Evolutionary conservation across 108 stramenopile genomes (phyloP).

Genomic region (Stephanodiscus minutulus): DNA sequence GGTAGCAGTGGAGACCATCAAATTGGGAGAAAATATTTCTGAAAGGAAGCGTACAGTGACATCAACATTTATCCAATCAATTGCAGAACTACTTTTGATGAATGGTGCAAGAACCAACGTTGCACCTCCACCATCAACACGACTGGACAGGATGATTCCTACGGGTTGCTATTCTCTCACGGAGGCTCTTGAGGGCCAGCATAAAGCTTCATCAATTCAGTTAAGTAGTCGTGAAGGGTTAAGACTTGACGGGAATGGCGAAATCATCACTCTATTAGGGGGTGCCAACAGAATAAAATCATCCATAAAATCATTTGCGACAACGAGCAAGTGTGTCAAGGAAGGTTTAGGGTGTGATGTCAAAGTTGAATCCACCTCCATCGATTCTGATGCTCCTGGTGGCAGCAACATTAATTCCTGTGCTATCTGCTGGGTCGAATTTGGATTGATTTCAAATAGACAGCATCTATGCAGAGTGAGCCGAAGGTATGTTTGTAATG

Average conservation of each 20-base stretch:
- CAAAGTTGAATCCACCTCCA: slow-evolving; percentile 35
- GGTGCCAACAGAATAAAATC: slow-evolving; percentile 41
- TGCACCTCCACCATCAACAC: slow-evolving; percentile 55
- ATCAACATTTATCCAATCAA: slow-evolving; percentile 44
- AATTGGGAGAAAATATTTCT: slow-evolving; percentile 19
- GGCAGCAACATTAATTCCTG: slow-evolving; percentile 75
- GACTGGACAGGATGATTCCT: slow-evolving; percentile 46
- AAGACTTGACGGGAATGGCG: slow-evolving; percentile 53
- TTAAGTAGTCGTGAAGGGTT: slow-evolving; percentile 36
- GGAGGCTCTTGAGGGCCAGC: slow-evolving; percentile 6
- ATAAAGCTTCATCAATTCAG: slow-evolving; percentile 4
- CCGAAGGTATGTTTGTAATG: slow-evolving; percentile 75
- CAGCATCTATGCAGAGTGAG: slow-evolving; percentile 75
- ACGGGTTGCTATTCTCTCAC: slow-evolving; percentile 25
- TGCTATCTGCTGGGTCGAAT: slow-evolving; percentile 83
- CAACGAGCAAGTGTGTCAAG: slow-evolving; percentile 16
- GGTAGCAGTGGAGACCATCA: slow-evolving; percentile 42
- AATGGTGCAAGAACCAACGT: slow-evolving; percentile 65
- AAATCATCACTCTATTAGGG: slow-evolving; percentile 59
- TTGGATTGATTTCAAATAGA: slow-evolving; percentile 75
- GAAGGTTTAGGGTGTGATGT: slow-evolving; percentile 3
- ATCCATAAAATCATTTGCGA: slow-evolving; percentile 41
- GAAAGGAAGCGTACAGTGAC: slow-evolving; percentile 25
- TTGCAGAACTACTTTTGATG: slow-evolving; percentile 50
- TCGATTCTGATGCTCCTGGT: slow-evolving; percentile 65